Conservation (phyloP, 1,284 basidiomycete genomes). For the Sporisorium sorghi region DNA sequence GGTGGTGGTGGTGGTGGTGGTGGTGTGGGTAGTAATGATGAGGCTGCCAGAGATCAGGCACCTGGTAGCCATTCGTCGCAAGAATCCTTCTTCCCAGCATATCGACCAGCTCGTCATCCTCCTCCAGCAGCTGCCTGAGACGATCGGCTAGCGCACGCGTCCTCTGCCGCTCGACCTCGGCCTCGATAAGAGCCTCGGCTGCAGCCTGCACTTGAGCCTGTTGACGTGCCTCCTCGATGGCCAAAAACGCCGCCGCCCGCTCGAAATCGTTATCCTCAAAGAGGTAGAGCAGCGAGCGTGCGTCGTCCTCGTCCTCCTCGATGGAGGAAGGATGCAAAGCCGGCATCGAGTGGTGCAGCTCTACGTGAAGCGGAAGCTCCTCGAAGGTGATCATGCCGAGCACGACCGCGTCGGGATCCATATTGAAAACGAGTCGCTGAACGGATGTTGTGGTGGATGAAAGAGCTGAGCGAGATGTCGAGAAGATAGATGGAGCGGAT, state of each 20-base stretch:
- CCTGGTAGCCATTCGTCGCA: conserved; percentile 43
- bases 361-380: conserved; percentile 34
- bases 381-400: conserved; percentile 34
- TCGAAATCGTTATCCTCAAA: conserved; percentile 50
- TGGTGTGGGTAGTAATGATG: conserved; percentile 12
- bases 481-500: not conserved
- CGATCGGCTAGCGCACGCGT: conserved; percentile 8
- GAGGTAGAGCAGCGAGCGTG: conserved; percentile 51
- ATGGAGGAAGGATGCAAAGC: conserved; percentile 39
- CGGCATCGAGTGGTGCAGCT: conserved; percentile 10
- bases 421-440: not conserved
- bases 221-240: conserved; percentile 26
- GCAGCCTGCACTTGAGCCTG: conserved; percentile 17
- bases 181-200: conserved; percentile 26
- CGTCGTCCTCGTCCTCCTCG: conserved; percentile 47
- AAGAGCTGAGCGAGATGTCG: not conserved
- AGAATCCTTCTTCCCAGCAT: conserved; percentile 53
- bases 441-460: not conserved
- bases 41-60: conserved; percentile 33
- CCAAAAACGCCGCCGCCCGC: conserved; percentile 24
- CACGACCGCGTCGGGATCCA: conserved; percentile 17
- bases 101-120: conserved; percentile 53
- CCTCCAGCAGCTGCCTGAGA: conserved; percentile 41
- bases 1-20: conserved; percentile 11
- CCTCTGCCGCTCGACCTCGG: conserved; percentile 25